Conservation (phyloP, 371 early-diverging fungal genomes). For the Syncephalis fuscata region DNA sequence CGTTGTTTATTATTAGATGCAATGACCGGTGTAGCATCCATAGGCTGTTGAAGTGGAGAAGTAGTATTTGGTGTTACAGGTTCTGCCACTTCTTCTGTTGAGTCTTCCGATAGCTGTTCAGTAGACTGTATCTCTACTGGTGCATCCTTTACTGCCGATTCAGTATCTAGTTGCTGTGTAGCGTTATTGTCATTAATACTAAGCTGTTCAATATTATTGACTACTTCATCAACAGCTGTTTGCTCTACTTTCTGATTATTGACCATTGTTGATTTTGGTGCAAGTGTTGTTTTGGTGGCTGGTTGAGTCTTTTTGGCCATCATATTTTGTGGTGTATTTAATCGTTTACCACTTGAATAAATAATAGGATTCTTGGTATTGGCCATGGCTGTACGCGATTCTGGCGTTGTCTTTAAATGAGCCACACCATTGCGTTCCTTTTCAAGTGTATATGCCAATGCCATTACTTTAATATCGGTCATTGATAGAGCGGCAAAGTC, state of each 20-base stretch:
- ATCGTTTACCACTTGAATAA: conserved; percentile 4
- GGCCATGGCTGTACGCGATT: conserved; percentile 8
- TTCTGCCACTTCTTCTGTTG: conserved; percentile 9
- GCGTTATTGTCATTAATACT: conserved; percentile 1
- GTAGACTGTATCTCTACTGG: conserved; percentile 9
- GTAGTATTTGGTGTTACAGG: neutral
- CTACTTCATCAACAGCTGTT: conserved; percentile 14
- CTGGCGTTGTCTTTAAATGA: conserved; percentile 42
- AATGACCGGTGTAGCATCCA: no score
- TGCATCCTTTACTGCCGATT: conserved; percentile 2
- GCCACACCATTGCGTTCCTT: conserved; percentile 44
- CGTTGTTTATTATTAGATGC: neutral
- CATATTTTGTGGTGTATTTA: neutral
- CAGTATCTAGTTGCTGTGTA: conserved; percentile 3
- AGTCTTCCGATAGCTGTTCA: conserved; percentile 7
- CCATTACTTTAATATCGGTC: conserved; percentile 81
- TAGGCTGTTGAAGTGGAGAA: no score
- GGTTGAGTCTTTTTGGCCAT: conserved; percentile 1
- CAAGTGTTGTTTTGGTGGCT: no score
- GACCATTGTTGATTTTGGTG: no score
- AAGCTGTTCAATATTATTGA: conserved; percentile 1
- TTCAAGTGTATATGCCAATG: conserved; percentile 75
- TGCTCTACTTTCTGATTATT: no score
- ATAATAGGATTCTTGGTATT: conserved; percentile 3
- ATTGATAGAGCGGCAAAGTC: conserved; percentile 68